Evolutionary conservation across 148 eudicot genomes (phyloP).

Genomic region (Chenopodium quinoa): DNA sequence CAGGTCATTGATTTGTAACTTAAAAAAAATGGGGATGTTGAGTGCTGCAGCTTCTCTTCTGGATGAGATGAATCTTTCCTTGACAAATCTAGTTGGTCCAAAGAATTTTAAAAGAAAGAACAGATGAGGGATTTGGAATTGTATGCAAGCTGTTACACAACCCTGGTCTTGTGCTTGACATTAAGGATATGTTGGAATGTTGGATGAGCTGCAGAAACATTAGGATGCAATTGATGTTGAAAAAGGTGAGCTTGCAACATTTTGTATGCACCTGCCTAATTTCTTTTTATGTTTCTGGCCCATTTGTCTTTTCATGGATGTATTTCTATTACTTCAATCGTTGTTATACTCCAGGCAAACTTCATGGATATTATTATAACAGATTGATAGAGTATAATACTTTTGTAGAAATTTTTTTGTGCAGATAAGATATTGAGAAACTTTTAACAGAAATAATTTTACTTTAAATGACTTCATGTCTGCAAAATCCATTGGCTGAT

Average conservation of each 20-base stretch:
- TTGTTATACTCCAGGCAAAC: neutral
- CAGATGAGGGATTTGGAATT: slow-evolving; percentile 8
- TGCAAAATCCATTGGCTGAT: too few relatives aligned
- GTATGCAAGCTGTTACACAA: neutral
- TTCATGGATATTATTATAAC: too few relatives aligned
- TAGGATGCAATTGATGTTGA: neutral
- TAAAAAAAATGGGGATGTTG: slow-evolving; percentile 63
- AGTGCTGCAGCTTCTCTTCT: slow-evolving; percentile 49
- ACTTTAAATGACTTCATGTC: too few relatives aligned
- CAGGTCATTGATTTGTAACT: slow-evolving; percentile 56
- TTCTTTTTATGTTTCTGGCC: neutral
- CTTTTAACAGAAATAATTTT: too few relatives aligned
- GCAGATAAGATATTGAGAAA: too few relatives aligned
- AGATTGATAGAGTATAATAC: too few relatives aligned
- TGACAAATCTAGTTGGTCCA: slow-evolving; percentile 60
- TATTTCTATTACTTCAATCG: neutral
- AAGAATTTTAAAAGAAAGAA: slow-evolving; percentile 56
- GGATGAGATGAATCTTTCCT: slow-evolving; percentile 61
- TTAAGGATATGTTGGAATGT: neutral
- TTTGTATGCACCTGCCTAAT: neutral
- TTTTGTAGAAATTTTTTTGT: too few relatives aligned
- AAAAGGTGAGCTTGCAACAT: slow-evolving; percentile 1
- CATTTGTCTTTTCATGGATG: neutral
- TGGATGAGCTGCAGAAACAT: neutral
- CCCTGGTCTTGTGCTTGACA: neutral